Percentiles rank a stretch among this genome's conserved stretches.
These are phyloP conservation scores for Cytospora mali DNA, from an alignment of 2,329 filamentous ascomycete species.

Conservation along the genomic window DNA sequence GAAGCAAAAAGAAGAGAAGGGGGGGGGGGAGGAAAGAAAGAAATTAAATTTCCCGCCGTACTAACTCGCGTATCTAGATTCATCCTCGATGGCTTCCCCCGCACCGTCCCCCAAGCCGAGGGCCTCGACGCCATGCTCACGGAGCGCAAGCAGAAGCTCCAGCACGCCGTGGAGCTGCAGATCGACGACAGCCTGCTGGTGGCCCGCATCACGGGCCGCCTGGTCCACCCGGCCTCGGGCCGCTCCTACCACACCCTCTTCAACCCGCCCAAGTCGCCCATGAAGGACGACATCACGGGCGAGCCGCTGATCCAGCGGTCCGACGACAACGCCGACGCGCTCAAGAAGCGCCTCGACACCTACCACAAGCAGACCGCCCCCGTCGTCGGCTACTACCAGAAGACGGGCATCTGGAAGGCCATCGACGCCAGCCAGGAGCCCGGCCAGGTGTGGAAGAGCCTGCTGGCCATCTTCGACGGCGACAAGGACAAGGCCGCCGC, in stretches of 20 bases:
- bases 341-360: slow-evolving; percentile 91
- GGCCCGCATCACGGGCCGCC: slow-evolving; percentile 91
- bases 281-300: slow-evolving; percentile 96
- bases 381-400: slow-evolving; percentile 95
- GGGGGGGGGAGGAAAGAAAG: too few species aligned
- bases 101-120: slow-evolving; percentile 93
- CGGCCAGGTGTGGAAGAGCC: slow-evolving; percentile 90
- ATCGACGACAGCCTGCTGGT: slow-evolving; percentile 95
- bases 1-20: too few species aligned
- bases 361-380: slow-evolving; percentile 94
- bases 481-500: slow-evolving; percentile 53
- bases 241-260: slow-evolving; percentile 98
- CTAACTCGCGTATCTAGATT: slow-evolving; percentile 62
- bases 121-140: slow-evolving; percentile 90
- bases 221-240: slow-evolving; percentile 93
- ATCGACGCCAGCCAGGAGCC: slow-evolving; percentile 97
- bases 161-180: slow-evolving; percentile 94
- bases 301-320: slow-evolving; percentile 95
- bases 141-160: slow-evolving; percentile 77
- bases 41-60: slow-evolving; percentile 31
- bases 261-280: slow-evolving; percentile 91
- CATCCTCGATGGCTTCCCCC: slow-evolving; percentile 98
- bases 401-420: slow-evolving; percentile 94
- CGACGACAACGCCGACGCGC: slow-evolving; percentile 93
- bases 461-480: slow-evolving; percentile 80